These are phyloP conservation scores for Euptelea pleiosperma DNA, from an alignment of 164 flowering plant genomes.

Conservation along the genomic window DNA sequence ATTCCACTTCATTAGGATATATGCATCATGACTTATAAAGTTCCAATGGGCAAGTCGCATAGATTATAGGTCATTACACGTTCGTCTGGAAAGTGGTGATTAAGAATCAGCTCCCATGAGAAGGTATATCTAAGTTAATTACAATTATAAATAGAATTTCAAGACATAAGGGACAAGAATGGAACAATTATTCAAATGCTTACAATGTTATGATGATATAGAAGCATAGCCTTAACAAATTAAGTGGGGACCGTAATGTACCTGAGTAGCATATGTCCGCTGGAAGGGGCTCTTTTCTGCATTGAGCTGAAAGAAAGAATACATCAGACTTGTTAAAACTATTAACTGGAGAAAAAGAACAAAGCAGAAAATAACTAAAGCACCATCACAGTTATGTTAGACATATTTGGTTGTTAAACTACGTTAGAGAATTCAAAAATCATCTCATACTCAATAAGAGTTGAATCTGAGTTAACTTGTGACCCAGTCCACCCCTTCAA, in stretches of 20 bases:
- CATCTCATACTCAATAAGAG: not conserved
- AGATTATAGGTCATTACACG: too few relatives aligned
- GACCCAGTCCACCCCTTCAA: not conserved
- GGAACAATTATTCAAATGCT: not conserved
- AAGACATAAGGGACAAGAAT: too few relatives aligned
- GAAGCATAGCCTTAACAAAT: not conserved
- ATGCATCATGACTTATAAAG: too few relatives aligned
- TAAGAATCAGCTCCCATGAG: not conserved
- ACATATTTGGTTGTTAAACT: not conserved
- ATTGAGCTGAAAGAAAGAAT: constrained; percentile 64
- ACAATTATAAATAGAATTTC: not conserved
- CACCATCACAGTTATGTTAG: too few relatives aligned
- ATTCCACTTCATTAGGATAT: too few relatives aligned
- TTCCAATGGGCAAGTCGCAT: too few relatives aligned
- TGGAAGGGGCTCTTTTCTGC: constrained; percentile 94
- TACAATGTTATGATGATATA: not conserved
- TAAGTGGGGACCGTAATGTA: constrained; percentile 13
- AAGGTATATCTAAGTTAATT: not conserved
- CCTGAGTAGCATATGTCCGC: constrained; percentile 97
- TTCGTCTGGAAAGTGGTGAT: too few relatives aligned
- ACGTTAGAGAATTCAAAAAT: not conserved
- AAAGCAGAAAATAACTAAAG: not conserved
- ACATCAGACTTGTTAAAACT: constrained; percentile 11
- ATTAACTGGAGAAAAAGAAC: not conserved
- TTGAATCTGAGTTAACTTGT: not conserved